phyloP scores from a whole-genome alignment of 441 rosid species.

The Jatropha multifida region DNA sequence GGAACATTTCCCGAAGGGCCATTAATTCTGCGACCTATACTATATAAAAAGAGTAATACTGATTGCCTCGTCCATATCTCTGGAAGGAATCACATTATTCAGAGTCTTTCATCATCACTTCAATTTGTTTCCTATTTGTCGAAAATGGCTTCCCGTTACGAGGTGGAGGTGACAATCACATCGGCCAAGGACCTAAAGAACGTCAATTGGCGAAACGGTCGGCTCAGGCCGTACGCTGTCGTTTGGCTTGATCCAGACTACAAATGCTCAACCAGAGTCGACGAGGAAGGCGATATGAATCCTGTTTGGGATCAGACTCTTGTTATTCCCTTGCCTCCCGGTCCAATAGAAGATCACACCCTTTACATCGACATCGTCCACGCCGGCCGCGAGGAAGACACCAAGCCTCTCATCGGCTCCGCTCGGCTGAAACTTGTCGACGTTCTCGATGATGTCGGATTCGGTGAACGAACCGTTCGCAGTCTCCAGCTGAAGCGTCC shows the following conservation, averaged over 20 bases:
- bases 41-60: not conserved
- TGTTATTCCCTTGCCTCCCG: slow-evolving; percentile 44
- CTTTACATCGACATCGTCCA: slow-evolving; percentile 70
- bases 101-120: not conserved
- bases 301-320: slow-evolving; percentile 68
- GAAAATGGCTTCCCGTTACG: slow-evolving; percentile 41
- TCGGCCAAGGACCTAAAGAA: slow-evolving; percentile 79
- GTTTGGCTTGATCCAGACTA: slow-evolving; percentile 62
- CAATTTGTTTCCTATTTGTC: not conserved
- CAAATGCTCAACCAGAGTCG: slow-evolving; percentile 63
- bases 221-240: slow-evolving; percentile 64
- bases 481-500: slow-evolving; percentile 72
- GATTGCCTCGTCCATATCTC: not conserved
- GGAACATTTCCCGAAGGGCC: not conserved
- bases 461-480: slow-evolving; percentile 35
- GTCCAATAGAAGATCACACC: slow-evolving; percentile 39
- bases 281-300: slow-evolving; percentile 61
- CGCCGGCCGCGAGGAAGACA: slow-evolving; percentile 60
- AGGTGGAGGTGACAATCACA: slow-evolving; percentile 53
- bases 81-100: too few relatives aligned
- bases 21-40: not conserved
- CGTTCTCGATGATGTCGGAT: slow-evolving; percentile 56
- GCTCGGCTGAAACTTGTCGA: slow-evolving; percentile 57
- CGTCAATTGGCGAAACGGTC: slow-evolving; percentile 90
- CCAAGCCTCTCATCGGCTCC: slow-evolving; percentile 81